These are phyloP conservation scores for Scedosporium apiospermum DNA, from an alignment of 2,329 filamentous ascomycete species.

Conservation along the genomic window DNA sequence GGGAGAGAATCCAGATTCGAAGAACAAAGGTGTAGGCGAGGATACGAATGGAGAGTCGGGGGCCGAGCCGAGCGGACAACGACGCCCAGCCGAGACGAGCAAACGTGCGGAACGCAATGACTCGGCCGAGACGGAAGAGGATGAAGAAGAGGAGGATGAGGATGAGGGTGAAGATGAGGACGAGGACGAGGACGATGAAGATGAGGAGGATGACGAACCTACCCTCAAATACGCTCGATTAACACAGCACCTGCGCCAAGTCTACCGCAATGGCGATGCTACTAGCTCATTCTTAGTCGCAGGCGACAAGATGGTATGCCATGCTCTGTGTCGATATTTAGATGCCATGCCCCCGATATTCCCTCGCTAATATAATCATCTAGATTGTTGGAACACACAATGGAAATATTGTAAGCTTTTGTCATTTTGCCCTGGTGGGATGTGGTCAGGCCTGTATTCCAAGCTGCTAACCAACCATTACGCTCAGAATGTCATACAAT, in stretches of 20 bases:
- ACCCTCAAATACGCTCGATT: slow-evolving; percentile 86
- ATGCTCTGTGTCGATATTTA: slow-evolving; percentile 4
- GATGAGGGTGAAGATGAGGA: slow-evolving; percentile 32
- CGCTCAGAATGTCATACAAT: slow-evolving; percentile 67
- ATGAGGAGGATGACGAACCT: slow-evolving; percentile 88
- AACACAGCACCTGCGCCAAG: slow-evolving; percentile 65
- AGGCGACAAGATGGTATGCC: slow-evolving; percentile 87
- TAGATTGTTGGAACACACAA: slow-evolving; percentile 92
- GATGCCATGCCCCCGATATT: neutral
- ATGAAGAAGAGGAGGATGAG: slow-evolving; percentile 24
- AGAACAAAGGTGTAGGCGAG: slow-evolving; percentile 9
- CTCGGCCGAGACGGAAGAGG: slow-evolving; percentile 15
- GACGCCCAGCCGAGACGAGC: neutral
- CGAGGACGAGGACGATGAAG: slow-evolving; percentile 60
- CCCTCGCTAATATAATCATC: slow-evolving; percentile 20
- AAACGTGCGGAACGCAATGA: slow-evolving; percentile 11
- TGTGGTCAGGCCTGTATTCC: neutral
- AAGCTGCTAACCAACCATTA: slow-evolving; percentile 16
- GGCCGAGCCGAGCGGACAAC: slow-evolving; percentile 9
- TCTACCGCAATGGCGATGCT: slow-evolving; percentile 92
- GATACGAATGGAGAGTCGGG: slow-evolving; percentile 15
- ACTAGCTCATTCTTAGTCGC: slow-evolving; percentile 85
- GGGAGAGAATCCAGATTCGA: slow-evolving; percentile 3
- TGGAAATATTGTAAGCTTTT: slow-evolving; percentile 71
- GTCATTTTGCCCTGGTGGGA: neutral